Evolutionary conservation across 176 grass and related monocot species (phyloP), one percentile per base, ranked within the genome.

Genomic region (Juncus inflexus): DNA sequence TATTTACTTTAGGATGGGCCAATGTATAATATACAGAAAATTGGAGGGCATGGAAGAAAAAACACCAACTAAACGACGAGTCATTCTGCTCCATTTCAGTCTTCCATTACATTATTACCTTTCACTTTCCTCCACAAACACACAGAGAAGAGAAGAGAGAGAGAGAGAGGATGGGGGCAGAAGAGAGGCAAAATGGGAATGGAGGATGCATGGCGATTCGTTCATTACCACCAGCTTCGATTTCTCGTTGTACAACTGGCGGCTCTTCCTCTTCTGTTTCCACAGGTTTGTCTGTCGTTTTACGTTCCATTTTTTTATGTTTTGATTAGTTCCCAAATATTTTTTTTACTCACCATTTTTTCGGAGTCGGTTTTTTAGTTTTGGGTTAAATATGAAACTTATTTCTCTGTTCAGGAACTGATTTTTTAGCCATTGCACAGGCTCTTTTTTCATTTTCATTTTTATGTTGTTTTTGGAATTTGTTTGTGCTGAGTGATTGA

Each of bases 161-260:
- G 50, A 63, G 19, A 54, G 60, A 37, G 37, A 59, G 9, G 3
- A 66, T 51, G 74, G 74, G 62, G 12, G 74, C 74, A 35, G 74
- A 56, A 37, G 74, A 67, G 74, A 77, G 74, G 52, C 63, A 67
- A 15, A 64, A 67, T 15, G 59, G 59, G 5, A 47, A 70, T 42
- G 74, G 63, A 3, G 74, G 74, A 40, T 77, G 74, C 41, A 77
- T 77, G 40, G 74, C 64, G 19, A 77, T 69, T 50, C 74, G 63
- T 35, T 67, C 74, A 3, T 67, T 77, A 6, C 74, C 74, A 19
- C 63, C 55, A 49, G 49, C 55, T 68, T 69, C 74, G n/a, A 77
- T 77, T 19, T 77, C 74, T 36, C 63, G 74, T 12, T 77, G 74
- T 51, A 58, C 63, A 40, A 36, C 37, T 40, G 74, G 74, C 39